A percentile compares a stretch with the other conserved stretches of the same genome.
phyloP scores from a whole-genome alignment of 2,329 filamentous ascomycete species.

The Bimuria novae-zelandiae region DNA sequence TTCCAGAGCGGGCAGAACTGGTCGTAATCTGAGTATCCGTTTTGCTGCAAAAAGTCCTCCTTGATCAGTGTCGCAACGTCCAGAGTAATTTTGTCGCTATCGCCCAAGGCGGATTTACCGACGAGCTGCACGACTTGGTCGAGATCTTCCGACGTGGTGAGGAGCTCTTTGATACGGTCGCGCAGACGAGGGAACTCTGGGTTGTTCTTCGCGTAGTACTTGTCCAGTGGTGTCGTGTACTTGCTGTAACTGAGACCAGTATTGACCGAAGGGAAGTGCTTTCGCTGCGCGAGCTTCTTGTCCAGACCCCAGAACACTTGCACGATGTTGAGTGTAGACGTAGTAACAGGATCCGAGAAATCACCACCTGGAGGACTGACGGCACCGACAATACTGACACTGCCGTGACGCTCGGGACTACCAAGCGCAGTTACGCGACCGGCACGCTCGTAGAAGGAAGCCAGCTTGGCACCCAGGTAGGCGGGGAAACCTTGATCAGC shows the following conservation, averaged over 20 bases:
- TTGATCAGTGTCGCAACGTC: conserved; percentile 91
- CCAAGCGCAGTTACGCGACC: conserved; percentile 85
- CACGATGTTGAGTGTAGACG: conserved; percentile 91
- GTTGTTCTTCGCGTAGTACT: conserved; percentile 90
- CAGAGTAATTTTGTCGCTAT: conserved; percentile 96
- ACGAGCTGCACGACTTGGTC: conserved; percentile 99
- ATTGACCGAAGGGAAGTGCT: conserved; percentile 99
- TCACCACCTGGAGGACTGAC: conserved; percentile 98
- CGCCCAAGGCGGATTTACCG: conserved; percentile 93
- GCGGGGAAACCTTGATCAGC: conserved; percentile 99
- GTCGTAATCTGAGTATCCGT: conserved; percentile 98
- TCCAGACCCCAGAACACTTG: conserved; percentile 99
- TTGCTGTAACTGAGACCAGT: conserved; percentile 94
- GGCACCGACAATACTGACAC: conserved; percentile 96
- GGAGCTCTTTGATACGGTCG: conserved; percentile 89
- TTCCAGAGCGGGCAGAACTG: conserved; percentile 99
- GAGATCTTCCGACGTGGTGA: conserved; percentile 93
- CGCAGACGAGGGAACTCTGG: conserved; percentile 93
- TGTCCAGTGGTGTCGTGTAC: conserved; percentile 86
- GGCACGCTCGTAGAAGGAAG: conserved; percentile 98
- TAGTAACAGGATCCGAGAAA: conserved; percentile 97
- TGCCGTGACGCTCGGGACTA: conserved; percentile 84
- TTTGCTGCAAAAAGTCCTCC: conserved; percentile 98
- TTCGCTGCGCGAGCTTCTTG: conserved; percentile 98
- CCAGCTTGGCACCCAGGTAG: conserved; percentile 94